Percentiles rank a stretch among this genome's conserved stretches.
Evolutionary conservation across 805 yeast genomes (phyloP).

Genomic region (Kockiozyma suomiensis): DNA sequence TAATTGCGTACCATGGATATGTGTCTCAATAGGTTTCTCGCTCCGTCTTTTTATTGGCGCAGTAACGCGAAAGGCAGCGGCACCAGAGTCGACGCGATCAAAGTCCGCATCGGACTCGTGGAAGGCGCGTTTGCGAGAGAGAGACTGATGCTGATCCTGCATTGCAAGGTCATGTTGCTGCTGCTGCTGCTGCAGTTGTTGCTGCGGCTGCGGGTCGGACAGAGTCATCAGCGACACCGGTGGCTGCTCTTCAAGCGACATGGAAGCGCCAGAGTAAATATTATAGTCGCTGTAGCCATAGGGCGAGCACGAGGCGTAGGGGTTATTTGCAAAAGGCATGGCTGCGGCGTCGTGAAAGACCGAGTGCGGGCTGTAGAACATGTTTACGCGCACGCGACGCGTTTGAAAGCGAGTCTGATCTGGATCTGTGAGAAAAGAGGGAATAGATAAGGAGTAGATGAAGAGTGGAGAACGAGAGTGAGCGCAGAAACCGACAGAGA

Average conservation of each 20-base stretch:
- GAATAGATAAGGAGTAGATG: neutral
- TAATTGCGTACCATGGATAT: constrained; percentile 18
- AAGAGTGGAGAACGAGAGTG: neutral
- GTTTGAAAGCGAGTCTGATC: neutral
- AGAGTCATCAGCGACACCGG: neutral
- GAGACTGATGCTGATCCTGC: constrained; percentile 44
- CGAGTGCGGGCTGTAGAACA: constrained; percentile 7
- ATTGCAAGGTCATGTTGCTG: neutral
- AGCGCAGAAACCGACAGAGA: neutral
- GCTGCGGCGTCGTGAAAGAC: constrained; percentile 2
- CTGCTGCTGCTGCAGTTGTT: constrained; percentile 7
- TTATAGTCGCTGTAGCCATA: constrained; percentile 6
- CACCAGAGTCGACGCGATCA: neutral
- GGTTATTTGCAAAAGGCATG: constrained; percentile 8
- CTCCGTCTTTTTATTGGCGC: constrained; percentile 22
- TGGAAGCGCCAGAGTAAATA: constrained; percentile 1
- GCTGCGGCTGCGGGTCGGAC: neutral
- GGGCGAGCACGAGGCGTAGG: neutral
- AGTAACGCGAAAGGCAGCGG: neutral
- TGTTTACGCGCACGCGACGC: constrained; percentile 5
- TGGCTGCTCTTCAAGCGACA: neutral
- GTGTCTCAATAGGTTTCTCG: constrained; percentile 28
- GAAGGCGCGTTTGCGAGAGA: constrained; percentile 51
- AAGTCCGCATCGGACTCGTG: constrained; percentile 2
- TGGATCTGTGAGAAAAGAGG: neutral